Conservation (phyloP, 2,329 filamentous ascomycete genomes). For the Claviceps fusiformis region DNA sequence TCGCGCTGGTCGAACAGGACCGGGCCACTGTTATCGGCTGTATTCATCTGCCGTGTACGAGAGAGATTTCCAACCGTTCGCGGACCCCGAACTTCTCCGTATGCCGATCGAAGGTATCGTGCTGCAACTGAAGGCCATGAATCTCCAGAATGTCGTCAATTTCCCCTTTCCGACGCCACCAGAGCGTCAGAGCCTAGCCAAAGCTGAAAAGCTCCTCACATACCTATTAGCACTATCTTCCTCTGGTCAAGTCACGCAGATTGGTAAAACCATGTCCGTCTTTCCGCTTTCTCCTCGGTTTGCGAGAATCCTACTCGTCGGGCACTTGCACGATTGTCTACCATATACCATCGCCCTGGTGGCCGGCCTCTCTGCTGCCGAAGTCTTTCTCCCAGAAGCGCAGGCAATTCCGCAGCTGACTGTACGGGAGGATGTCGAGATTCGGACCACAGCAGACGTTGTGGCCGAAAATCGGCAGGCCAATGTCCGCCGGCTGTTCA, state of each 20-base stretch:
- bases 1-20: slow-evolving; percentile 87
- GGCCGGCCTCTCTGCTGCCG: slow-evolving; percentile 73
- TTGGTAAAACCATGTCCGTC: slow-evolving; percentile 69
- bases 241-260: slow-evolving; percentile 60
- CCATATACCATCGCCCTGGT: slow-evolving; percentile 82
- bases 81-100: slow-evolving; percentile 75
- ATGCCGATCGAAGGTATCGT: slow-evolving; percentile 91
- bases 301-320: slow-evolving; percentile 80
- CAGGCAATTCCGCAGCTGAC: slow-evolving; percentile 52
- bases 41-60: slow-evolving; percentile 94
- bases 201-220: slow-evolving; percentile 72
- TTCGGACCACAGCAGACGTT: slow-evolving; percentile 53
- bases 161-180: slow-evolving; percentile 95
- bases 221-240: slow-evolving; percentile 71
- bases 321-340: slow-evolving; percentile 67
- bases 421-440: slow-evolving; percentile 31
- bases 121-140: slow-evolving; percentile 89
- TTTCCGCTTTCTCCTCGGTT: slow-evolving; percentile 88
- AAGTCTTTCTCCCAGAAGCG: slow-evolving; percentile 73
- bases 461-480: slow-evolving; percentile 58
- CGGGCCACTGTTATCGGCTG: slow-evolving; percentile 87
- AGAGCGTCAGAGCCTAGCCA: slow-evolving; percentile 58
- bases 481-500: slow-evolving; percentile 45
- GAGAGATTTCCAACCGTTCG: slow-evolving; percentile 73
- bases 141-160: slow-evolving; percentile 75